phyloP scores from a whole-genome alignment of 495 filamentous ascomycete species.

The Penicillium coffeae region DNA sequence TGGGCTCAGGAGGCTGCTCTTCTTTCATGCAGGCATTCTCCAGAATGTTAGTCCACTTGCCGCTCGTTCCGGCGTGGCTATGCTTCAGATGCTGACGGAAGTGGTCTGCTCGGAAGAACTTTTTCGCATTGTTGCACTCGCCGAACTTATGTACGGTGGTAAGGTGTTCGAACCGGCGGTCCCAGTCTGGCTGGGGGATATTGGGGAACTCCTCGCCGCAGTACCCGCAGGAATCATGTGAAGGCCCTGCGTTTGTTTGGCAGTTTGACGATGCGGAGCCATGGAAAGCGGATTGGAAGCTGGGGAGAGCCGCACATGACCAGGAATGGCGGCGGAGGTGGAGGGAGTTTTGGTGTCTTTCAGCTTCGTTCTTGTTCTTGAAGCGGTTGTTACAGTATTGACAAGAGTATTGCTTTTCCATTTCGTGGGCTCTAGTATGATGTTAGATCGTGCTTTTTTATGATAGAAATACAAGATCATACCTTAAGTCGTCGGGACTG shows the following conservation, averaged over 20 bases:
- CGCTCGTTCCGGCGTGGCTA: constrained; percentile 92
- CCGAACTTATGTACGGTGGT: constrained; percentile 92
- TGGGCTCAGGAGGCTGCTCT: constrained; percentile 54
- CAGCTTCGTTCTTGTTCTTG: constrained; percentile 99
- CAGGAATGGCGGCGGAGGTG: constrained; percentile 95
- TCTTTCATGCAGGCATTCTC: constrained; percentile 98
- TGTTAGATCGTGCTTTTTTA: constrained; percentile 2
- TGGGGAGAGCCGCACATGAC: constrained; percentile 86
- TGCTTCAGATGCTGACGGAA: constrained; percentile 98
- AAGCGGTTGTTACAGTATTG: constrained; percentile 90
- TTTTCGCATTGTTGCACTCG: constrained; percentile 97
- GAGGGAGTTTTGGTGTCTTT: constrained; percentile 94
- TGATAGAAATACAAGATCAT: constrained; percentile 34
- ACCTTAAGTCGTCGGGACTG: constrained; percentile 79
- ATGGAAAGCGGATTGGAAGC: constrained; percentile 80
- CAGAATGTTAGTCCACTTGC: constrained; percentile 98
- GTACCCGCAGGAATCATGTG: constrained; percentile 83
- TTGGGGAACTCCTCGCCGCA: constrained; percentile 91
- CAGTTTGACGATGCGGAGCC: constrained; percentile 49
- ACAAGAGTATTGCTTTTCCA: constrained; percentile 95
- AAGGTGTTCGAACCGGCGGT: constrained; percentile 76
- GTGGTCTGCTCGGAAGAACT: constrained; percentile 96
- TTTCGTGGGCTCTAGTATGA: constrained; percentile 63
- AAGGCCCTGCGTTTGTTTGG: constrained; percentile 36
- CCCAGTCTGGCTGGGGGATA: constrained; percentile 71